A percentile compares a stretch with the other conserved stretches of the same genome.
Conservation (phyloP, 1,139 yeast species). For the Suhomyces bribrorum region DNA sequence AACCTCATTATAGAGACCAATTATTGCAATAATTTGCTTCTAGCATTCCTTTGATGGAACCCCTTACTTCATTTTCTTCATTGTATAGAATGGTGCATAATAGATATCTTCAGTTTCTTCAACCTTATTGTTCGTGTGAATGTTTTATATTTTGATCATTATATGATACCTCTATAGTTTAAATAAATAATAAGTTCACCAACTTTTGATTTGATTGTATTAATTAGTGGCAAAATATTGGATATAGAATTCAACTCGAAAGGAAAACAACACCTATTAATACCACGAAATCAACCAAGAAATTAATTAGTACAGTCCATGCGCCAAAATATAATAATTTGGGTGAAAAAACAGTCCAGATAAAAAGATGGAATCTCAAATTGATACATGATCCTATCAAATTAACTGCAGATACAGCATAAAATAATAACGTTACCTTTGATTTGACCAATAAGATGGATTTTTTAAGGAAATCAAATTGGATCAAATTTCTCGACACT, state of each 20-base stretch:
- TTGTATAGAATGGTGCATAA: neutral
- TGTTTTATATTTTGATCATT: no score
- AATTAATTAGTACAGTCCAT: conserved; percentile 65
- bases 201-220: no score
- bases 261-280: conserved; percentile 17
- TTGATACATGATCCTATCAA: conserved; percentile 70
- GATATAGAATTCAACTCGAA: conserved; percentile 1
- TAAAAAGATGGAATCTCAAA: conserved; percentile 81
- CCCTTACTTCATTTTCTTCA: neutral
- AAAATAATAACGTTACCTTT: conserved; percentile 48
- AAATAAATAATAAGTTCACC: no score
- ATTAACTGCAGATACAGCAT: conserved; percentile 57
- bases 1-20: conserved; percentile 90
- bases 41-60: neutral
- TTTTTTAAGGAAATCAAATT: conserved; percentile 29
- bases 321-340: conserved; percentile 77
- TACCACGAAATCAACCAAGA: conserved; percentile 39
- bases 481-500: conserved; percentile 16
- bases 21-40: conserved; percentile 66
- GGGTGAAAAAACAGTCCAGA: conserved; percentile 98
- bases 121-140: no score
- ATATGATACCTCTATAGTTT: no score
- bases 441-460: conserved; percentile 38
- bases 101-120: neutral
- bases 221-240: no score